Base-by-base conservation (phyloP, 345 rosid species). In the Capsella bursapastoris region DNA sequence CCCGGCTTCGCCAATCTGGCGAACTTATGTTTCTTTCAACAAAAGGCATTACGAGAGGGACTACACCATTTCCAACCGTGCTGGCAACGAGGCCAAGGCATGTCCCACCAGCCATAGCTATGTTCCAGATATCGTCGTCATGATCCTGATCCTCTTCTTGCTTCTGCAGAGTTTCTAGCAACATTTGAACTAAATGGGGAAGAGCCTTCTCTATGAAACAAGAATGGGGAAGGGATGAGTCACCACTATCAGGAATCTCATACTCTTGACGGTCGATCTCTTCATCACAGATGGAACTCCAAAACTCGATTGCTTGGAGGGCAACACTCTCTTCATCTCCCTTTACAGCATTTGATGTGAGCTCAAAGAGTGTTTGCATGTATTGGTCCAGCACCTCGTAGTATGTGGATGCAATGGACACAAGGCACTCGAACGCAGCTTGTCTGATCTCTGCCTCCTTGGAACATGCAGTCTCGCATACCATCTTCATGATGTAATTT, bases 91-190 rank as follows among this genome's bases (percentile, higher is more conserved):
- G 97, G 50, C 96, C 95, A 8, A 95, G 86, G 79, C 99, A 95
- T 4, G 99, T 95, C 52, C 97, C 99, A 7, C 99, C 97, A 15
- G 99, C 97, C 99, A 95, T 95, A 11, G 99, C 85, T 62, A 95
- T 81, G 77, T 92, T 90, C 98, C 99, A 95, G 58, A 78, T 74
- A 66, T 80, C 85, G 47, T 92, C 97, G 49, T 90, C 99, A 76
- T 95, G 96, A 57, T 95, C 97, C 73, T 91, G 93, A 82, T 90
- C 97, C 79, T 91, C 95, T 64, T 92, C 96, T 82, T 95, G 99
- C 87, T 95, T 95, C 82, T 85, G 78, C 68, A 95, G 76, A 59
- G 97, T 92, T 70, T 90, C 96, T 61, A 92, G 80, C 83, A 92
- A 66, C 90, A 92, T 78, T 40, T 91, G 97, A 78, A 85, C 92